phyloP scores from a whole-genome alignment of 75 land plant species.

The Sequoiadendron giganteum region DNA sequence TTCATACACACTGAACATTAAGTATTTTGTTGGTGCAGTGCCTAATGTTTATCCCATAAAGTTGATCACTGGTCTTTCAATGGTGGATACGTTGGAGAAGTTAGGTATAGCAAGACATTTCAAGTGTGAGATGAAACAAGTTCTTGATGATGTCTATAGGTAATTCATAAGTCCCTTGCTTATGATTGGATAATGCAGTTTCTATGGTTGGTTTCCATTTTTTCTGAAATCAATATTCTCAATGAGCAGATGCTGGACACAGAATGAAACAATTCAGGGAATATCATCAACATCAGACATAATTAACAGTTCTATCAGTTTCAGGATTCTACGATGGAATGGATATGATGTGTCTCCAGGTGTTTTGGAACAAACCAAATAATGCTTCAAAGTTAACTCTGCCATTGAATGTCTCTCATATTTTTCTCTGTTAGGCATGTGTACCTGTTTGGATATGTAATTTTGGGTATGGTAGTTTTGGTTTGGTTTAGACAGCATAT shows the following conservation, averaged over 20 bases:
- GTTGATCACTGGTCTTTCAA: constrained; percentile 21
- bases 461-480: too few species aligned
- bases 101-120: constrained; percentile 61
- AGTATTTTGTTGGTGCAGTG: constrained; percentile 30
- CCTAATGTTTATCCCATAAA: constrained; percentile 58
- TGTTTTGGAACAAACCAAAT: not conserved
- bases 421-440: not conserved
- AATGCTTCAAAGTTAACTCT: not conserved
- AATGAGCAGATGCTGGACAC: not conserved
- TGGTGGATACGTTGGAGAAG: constrained; percentile 47
- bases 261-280: too few species aligned
- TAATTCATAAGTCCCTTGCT: not conserved
- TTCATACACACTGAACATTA: not conserved
- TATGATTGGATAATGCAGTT: not conserved
- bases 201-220: not conserved
- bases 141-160: constrained; percentile 45
- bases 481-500: too few species aligned
- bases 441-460: too few species aligned
- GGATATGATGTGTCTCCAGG: too few species aligned
- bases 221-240: not conserved
- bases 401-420: too few species aligned
- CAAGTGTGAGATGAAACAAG: constrained; percentile 27
- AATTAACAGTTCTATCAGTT: too few species aligned
- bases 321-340: too few species aligned
- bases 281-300: too few species aligned